Percentiles rank a stretch among this genome's conserved stretches.
phyloP scores from a whole-genome alignment of 306 rosid species.

The Begonia fuchsioides region DNA sequence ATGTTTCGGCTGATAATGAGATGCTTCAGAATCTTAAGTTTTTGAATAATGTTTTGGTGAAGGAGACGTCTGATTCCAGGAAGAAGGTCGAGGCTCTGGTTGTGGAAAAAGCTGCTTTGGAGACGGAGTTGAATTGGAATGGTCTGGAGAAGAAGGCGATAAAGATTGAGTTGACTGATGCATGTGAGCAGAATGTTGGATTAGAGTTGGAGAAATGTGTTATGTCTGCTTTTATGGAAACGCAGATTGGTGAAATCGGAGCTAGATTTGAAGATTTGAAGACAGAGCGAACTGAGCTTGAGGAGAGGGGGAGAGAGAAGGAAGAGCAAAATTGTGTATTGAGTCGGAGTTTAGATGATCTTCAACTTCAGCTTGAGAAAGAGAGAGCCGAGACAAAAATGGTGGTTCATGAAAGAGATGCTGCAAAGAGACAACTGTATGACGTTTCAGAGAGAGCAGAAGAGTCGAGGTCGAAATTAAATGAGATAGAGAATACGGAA shows the following conservation, averaged over 20 bases:
- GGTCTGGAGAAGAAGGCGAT: slow-evolving; percentile 17
- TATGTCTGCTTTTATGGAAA: slow-evolving; percentile 15
- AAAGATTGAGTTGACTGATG: slow-evolving; percentile 12
- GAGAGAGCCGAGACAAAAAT: slow-evolving; percentile 17
- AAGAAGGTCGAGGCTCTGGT: slow-evolving; percentile 27
- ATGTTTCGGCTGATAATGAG: slow-evolving; percentile 22
- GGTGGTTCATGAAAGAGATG: slow-evolving; percentile 35
- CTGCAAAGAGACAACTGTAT: slow-evolving; percentile 10
- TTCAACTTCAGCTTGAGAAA: slow-evolving; percentile 13
- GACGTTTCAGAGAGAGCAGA: slow-evolving; percentile 11
- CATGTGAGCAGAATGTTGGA: slow-evolving; percentile 8
- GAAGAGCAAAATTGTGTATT: slow-evolving; percentile 22
- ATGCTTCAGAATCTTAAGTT: slow-evolving; percentile 51
- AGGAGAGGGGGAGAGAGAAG: slow-evolving; percentile 11
- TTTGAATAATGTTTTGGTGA: slow-evolving; percentile 47
- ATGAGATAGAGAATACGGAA: slow-evolving; percentile 23
- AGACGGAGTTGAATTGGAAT: slow-evolving; percentile 15
- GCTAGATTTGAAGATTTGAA: slow-evolving; percentile 6
- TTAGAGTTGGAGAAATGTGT: slow-evolving; percentile 32
- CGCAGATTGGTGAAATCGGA: slow-evolving; percentile 26
- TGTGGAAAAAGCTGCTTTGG: slow-evolving; percentile 16
- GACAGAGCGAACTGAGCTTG: slow-evolving; percentile 23
- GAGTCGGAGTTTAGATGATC: slow-evolving; percentile 12
- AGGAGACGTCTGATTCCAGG: slow-evolving; percentile 37
- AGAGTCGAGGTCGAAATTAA: slow-evolving; percentile 20